Evolutionary conservation across 345 rosid species (phyloP).

Genomic region (Draba incana): DNA sequence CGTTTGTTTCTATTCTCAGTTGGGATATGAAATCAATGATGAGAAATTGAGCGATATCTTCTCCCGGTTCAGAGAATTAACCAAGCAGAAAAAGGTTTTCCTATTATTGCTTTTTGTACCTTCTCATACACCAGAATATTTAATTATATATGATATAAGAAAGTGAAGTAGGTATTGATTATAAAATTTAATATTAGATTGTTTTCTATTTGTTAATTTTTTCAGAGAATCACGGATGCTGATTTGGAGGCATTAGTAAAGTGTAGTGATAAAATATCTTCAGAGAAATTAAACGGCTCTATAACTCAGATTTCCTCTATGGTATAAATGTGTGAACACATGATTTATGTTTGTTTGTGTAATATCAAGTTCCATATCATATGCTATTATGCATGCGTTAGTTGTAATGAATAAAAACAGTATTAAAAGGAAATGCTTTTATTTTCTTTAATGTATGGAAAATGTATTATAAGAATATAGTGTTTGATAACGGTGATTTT

Average conservation of each 20-base stretch:
- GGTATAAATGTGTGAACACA: conserved; percentile 16
- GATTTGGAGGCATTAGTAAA: conserved; percentile 29
- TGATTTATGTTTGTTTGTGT: background rate
- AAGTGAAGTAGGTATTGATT: background rate
- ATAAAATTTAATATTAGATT: background rate
- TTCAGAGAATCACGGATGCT: conserved; percentile 38
- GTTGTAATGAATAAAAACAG: background rate
- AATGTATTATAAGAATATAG: background rate
- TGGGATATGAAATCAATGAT: conserved; percentile 74
- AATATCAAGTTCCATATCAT: conserved; percentile 1
- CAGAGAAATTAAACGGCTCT: conserved; percentile 14
- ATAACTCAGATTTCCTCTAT: conserved; percentile 14
- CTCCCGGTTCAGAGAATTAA: conserved; percentile 77
- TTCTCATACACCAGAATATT: background rate
- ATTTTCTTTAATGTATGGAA: too few relatives aligned
- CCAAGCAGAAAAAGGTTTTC: conserved; percentile 78
- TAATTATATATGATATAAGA: background rate
- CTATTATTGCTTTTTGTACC: background rate
- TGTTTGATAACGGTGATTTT: background rate
- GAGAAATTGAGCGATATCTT: conserved; percentile 68
- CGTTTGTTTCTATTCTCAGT: conserved; percentile 48
- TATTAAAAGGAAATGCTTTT: too few relatives aligned
- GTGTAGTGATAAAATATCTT: background rate
- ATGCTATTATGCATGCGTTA: too few relatives aligned
- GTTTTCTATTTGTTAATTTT: background rate